Conservation (phyloP, 73 alveolate species). For the Paramecium caudatum region DNA sequence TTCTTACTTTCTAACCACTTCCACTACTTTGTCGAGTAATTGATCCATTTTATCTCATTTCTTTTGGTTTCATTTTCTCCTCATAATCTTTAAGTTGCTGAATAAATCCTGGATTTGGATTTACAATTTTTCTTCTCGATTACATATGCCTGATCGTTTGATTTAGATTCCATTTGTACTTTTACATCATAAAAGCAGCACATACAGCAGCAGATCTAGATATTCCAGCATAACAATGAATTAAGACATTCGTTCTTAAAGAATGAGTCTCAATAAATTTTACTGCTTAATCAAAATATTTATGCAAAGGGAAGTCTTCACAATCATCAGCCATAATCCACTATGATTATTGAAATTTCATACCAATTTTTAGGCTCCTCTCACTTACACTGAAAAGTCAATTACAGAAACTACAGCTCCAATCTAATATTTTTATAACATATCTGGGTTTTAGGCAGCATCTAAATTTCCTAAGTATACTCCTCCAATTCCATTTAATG, state of each 20-base stretch:
- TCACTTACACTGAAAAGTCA: conserved; percentile 7
- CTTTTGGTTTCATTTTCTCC: background rate
- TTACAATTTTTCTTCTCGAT: conserved; percentile 42
- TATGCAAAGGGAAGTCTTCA: conserved; percentile 48
- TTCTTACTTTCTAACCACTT: background rate
- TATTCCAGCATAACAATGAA: conserved; percentile 62
- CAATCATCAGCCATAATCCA: conserved; percentile 67
- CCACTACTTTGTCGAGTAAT: conserved; percentile 19
- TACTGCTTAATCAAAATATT: conserved; percentile 25
- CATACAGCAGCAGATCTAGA: conserved; percentile 50
- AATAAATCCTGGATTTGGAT: conserved; percentile 56
- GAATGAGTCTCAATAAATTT: conserved; percentile 19
- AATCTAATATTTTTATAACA: background rate
- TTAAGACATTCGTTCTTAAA: conserved; percentile 13
- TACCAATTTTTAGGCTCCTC: conserved; percentile 57
- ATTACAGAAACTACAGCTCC: conserved; percentile 43
- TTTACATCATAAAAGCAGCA: conserved; percentile 64
- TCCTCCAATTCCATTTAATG: conserved; percentile 4
- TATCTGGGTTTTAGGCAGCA: conserved; percentile 40
- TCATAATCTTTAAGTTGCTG: conserved; percentile 34
- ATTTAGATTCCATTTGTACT: conserved; percentile 34
- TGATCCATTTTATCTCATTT: conserved; percentile 7
- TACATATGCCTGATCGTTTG: conserved; percentile 26
- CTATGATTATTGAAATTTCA: background rate
- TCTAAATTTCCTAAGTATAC: conserved; percentile 53